Percentiles rank a stretch among this genome's conserved stretches.
Conservation (phyloP, 2,329 filamentous ascomycete genomes). For the Eurotiales sp. region DNA sequence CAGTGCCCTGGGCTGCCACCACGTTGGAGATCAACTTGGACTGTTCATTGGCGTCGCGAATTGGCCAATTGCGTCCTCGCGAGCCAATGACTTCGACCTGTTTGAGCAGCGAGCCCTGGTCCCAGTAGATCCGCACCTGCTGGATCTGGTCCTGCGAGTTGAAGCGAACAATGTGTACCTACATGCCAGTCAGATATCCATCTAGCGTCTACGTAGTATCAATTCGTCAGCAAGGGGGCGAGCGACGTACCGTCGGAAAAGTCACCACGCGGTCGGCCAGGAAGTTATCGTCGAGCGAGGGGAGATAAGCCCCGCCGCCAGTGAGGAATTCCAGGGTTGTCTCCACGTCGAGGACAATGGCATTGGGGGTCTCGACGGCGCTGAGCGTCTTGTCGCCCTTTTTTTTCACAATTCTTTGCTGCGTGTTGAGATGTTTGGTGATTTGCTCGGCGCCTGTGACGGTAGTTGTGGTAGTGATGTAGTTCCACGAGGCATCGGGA, state of each 20-base stretch:
- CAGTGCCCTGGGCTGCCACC: conserved; percentile 27
- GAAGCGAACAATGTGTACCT: conserved; percentile 89
- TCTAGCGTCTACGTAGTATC: too few relatives aligned
- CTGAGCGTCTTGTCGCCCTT: conserved; percentile 74
- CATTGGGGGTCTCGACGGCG: conserved; percentile 66
- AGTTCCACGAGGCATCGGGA: conserved; percentile 69
- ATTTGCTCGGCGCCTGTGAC: conserved; percentile 70
- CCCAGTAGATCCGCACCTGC: conserved; percentile 89
- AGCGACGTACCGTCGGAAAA: conserved; percentile 69
- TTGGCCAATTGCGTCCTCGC: conserved; percentile 90
- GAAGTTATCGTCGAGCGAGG: conserved; percentile 90
- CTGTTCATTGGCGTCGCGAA: conserved; percentile 82
- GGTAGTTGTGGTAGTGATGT: conserved; percentile 81
- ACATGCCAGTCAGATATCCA: too few relatives aligned
- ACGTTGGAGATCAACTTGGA: conserved; percentile 65
- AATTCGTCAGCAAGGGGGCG: too few relatives aligned
- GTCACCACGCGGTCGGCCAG: conserved; percentile 74
- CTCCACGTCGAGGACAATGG: conserved; percentile 73
- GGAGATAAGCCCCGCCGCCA: conserved; percentile 81
- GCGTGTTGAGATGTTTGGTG: conserved; percentile 71
- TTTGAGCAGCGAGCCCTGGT: conserved; percentile 88
- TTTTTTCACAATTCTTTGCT: conserved; percentile 74
- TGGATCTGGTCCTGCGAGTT: conserved; percentile 71
- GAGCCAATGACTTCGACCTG: conserved; percentile 91
- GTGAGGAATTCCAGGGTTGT: conserved; percentile 77